Conservation (phyloP, 164 flowering plant genomes). For the Stephania japonica region DNA sequence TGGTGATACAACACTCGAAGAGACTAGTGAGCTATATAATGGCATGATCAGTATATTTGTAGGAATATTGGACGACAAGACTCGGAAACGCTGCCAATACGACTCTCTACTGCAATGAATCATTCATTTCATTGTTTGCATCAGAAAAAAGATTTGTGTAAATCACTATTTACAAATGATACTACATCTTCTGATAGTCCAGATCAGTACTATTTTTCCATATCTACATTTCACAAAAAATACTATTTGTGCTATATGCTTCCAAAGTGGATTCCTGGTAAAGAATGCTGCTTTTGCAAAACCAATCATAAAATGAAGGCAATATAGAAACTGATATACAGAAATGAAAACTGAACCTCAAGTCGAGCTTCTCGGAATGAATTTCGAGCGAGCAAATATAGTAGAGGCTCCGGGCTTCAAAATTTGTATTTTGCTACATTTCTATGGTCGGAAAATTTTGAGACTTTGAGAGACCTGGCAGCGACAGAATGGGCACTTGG, state of each 20-base stretch:
- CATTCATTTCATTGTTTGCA: neutral
- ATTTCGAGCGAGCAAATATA: neutral
- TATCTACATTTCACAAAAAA: neutral
- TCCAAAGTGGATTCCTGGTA: neutral
- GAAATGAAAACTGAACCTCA: neutral
- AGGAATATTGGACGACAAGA: neutral
- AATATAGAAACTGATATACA: neutral
- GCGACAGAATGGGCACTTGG: conserved; percentile 90
- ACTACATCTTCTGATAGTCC: neutral
- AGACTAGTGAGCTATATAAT: neutral
- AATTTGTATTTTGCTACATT: neutral
- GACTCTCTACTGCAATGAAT: neutral
- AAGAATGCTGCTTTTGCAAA: neutral
- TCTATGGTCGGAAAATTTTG: conserved; percentile 70
- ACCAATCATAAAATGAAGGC: neutral
- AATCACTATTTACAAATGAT: neutral
- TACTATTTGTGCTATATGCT: neutral
- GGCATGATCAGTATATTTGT: neutral
- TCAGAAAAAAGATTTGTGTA: neutral
- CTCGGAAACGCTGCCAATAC: neutral
- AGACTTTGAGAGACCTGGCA: conserved; percentile 62
- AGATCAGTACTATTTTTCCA: neutral
- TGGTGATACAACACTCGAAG: neutral
- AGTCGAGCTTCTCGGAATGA: neutral
- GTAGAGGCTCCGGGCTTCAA: neutral